These are phyloP conservation scores for Cubamyces lactineus DNA, from an alignment of 768 basidiomycete genomes.

Conservation along the genomic window DNA sequence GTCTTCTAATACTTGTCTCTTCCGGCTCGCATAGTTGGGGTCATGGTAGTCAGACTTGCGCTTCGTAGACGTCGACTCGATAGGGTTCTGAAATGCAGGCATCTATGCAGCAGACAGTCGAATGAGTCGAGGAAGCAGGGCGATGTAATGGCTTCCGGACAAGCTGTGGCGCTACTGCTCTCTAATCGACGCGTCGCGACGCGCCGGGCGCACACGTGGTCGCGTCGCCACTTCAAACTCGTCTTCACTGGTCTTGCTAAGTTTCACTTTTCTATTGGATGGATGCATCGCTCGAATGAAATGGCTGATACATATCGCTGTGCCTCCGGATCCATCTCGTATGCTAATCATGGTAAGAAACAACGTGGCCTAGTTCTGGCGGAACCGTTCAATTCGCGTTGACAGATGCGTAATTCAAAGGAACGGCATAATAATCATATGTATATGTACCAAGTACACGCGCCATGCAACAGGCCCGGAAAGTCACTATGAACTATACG, in stretches of 20 bases:
- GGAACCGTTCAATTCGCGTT: no score
- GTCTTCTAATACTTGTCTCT: constrained; percentile 29
- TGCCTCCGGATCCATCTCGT: neutral
- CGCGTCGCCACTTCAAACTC: constrained; percentile 7
- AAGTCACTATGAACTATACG: neutral
- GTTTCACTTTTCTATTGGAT: no score
- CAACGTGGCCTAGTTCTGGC: no score
- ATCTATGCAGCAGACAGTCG: constrained; percentile 1
- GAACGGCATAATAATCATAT: neutral
- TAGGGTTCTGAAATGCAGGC: constrained; percentile 25
- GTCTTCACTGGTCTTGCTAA: no score
- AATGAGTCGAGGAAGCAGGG: neutral
- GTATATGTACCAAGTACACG: constrained; percentile 5
- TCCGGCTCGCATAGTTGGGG: constrained; percentile 19
- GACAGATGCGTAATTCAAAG: no score
- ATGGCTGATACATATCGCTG: neutral
- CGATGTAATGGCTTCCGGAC: neutral
- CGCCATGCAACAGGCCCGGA: neutral
- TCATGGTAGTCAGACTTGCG: constrained; percentile 30
- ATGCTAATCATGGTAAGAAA: neutral
- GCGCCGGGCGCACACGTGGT: constrained; percentile 19
- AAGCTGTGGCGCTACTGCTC: neutral
- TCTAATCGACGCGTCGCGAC: constrained; percentile 23
- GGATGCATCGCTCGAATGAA: neutral
- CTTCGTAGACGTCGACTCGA: constrained; percentile 15